Evolutionary conservation across 2,329 filamentous ascomycete species (phyloP).

Genomic region (Botrytis cinerea): DNA sequence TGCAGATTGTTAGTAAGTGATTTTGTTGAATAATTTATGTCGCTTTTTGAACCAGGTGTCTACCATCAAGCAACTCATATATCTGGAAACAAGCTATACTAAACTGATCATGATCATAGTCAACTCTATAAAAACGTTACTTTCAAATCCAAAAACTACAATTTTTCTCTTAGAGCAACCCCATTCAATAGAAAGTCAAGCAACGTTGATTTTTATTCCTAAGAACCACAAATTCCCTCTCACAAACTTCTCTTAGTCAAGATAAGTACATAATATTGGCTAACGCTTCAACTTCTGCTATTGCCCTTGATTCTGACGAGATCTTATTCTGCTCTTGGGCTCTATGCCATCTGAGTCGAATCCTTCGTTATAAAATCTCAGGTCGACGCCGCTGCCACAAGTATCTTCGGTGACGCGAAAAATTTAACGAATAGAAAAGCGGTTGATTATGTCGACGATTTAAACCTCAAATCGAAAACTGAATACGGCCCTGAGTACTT

Average conservation of each 20-base stretch:
- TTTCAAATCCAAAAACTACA: no score
- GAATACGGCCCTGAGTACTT: no score
- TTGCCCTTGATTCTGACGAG: background rate
- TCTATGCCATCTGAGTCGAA: background rate
- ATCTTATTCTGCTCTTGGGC: background rate
- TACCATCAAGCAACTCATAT: background rate
- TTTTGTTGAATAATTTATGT: no score
- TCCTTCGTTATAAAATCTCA: no score
- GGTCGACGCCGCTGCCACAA: background rate
- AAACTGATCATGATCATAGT: background rate
- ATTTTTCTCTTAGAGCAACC: background rate
- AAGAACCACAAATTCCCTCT: background rate
- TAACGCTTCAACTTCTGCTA: background rate
- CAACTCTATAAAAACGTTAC: rapidly evolving
- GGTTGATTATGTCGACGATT: no score
- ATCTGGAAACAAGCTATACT: background rate
- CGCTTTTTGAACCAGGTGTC: background rate
- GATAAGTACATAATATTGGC: background rate
- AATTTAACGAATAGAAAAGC: no score
- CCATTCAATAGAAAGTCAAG: background rate
- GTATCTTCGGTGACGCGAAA: background rate
- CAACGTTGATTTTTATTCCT: background rate
- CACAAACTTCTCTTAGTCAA: background rate
- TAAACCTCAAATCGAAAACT: no score
- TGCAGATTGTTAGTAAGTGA: no score